Evolutionary conservation across 176 grass and related monocot genomes (phyloP).

Genomic region (Alopecurus myosuroides): DNA sequence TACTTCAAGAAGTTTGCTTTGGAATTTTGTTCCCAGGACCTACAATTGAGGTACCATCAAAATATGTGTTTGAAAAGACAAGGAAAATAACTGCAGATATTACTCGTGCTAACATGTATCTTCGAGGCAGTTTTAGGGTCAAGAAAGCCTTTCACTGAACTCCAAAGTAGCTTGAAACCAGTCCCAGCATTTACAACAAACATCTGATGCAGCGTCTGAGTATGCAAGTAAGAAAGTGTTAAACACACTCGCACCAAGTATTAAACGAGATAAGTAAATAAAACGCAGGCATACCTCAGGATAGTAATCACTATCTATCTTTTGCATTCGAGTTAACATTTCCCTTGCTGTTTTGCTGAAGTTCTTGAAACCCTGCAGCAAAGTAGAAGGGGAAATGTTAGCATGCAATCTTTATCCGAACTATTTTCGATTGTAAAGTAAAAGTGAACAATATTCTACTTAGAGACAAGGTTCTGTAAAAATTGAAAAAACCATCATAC

Average conservation of each 20-base stretch:
- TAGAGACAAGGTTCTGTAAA: neutral
- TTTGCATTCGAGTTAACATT: slow-evolving; percentile 78
- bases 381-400: neutral
- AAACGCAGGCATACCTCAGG: slow-evolving; percentile 60
- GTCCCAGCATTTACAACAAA: slow-evolving; percentile 88
- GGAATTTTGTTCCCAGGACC: slow-evolving; percentile 96
- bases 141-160: slow-evolving; percentile 92
- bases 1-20: slow-evolving; percentile 73
- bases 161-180: slow-evolving; percentile 97
- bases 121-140: slow-evolving; percentile 90
- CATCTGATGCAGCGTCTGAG: slow-evolving; percentile 93
- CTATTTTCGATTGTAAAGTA: neutral
- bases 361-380: slow-evolving; percentile 79
- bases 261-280: slow-evolving; percentile 5
- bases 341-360: slow-evolving; percentile 93
- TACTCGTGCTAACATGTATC: slow-evolving; percentile 76
- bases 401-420: neutral
- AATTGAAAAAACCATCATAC: slow-evolving; percentile 47
- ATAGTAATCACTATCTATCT: slow-evolving; percentile 90
- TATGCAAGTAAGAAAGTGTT: slow-evolving; percentile 14
- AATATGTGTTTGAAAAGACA: slow-evolving; percentile 1
- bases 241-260: neutral
- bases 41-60: slow-evolving; percentile 29
- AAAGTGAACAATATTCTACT: neutral
- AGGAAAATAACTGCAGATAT: neutral